These are phyloP conservation scores for cucumber (Cucumis sativus) DNA, from an alignment of 306 rosid genomes.

Conservation along the genomic window Cucumber_9930_V3 NC_026660.2:4871001-4871500, in stretches of 20 bases:
- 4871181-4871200: neutral
- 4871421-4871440: no score
- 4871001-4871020: conserved; percentile 63
- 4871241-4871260: neutral
- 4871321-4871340: neutral
- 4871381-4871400: neutral
- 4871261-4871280: neutral
- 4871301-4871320: neutral
- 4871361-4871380: neutral
- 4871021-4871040: conserved; percentile 42
- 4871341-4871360: neutral
- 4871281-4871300: neutral
- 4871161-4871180: neutral
- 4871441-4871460: no score
- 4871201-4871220: neutral
- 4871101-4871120: neutral
- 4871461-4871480: no score
- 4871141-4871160: neutral
- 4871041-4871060: conserved; percentile 32
- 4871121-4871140: neutral
- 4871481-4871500: no score
- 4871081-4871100: neutral
- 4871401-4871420: no score
- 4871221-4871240: no score
- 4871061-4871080: conserved; percentile 48